phyloP scores from a whole-genome alignment of 331 rosid genomes.

The Acacia concinna region DNA sequence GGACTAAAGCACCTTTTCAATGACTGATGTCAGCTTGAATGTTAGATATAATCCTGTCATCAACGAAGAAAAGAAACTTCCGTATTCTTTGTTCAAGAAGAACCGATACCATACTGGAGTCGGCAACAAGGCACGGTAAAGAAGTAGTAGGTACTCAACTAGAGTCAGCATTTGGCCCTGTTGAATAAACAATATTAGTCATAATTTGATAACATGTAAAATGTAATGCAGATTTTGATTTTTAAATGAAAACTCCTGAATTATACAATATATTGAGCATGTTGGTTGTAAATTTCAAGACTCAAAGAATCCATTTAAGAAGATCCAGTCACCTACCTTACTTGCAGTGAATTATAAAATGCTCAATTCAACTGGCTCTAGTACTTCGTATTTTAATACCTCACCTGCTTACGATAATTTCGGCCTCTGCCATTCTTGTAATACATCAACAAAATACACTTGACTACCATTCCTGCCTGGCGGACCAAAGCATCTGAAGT shows the following conservation, averaged over 20 bases:
- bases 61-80: slow-evolving; percentile 90
- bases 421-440: slow-evolving; percentile 90
- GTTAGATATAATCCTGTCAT: slow-evolving; percentile 96
- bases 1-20: slow-evolving; percentile 71
- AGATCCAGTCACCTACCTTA: background rate
- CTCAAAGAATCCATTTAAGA: slow-evolving; percentile 1
- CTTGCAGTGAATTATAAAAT: slow-evolving; percentile 9
- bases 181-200: slow-evolving; percentile 28
- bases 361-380: background rate
- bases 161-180: slow-evolving; percentile 97
- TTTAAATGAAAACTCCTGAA: slow-evolving; percentile 16
- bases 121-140: slow-evolving; percentile 95
- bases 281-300: background rate
- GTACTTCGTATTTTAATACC: slow-evolving; percentile 28
- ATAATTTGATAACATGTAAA: slow-evolving; percentile 19
- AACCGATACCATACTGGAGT: slow-evolving; percentile 97
- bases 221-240: background rate
- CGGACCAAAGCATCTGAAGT: slow-evolving; percentile 90
- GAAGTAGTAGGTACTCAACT: slow-evolving; percentile 79
- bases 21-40: slow-evolving; percentile 93
- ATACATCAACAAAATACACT: slow-evolving; percentile 79
- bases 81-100: slow-evolving; percentile 96
- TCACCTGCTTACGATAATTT: slow-evolving; percentile 93
- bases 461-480: slow-evolving; percentile 85
- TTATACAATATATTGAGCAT: background rate